Base-by-base conservation (phyloP, 208 protist genomes). In the Trypanosoma mega region DNA sequence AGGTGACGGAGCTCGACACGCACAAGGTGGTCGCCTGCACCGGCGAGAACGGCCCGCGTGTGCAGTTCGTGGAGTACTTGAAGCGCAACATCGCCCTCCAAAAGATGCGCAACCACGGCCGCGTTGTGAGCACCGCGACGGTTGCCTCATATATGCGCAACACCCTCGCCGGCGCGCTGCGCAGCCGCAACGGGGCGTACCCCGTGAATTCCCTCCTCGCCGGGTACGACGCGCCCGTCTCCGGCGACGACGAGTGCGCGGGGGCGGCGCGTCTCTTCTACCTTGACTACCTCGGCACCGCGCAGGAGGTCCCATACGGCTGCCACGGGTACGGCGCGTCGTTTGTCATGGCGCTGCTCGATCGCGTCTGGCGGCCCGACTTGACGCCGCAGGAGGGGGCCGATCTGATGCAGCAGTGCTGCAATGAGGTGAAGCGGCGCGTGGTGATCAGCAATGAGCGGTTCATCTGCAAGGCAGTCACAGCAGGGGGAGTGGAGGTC, bases 381-480 rank as follows among this genome's bases (percentile, higher is more conserved):
- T 74, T 98, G 59, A 93, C 76, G 3, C 56, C 89, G 37, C 76
- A 97, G 63, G 93, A 98, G 72, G 92, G 85, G 21, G 71, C 93
- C 2, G 82, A 92, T 53, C 66, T 98, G 36, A 90, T 98, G 78
- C 90, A 95, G 59, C 90, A 87, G 76, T 98, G 94, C 90, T 93
- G 97, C 27, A 74, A 87, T 30, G 92, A 97, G 68, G 87, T 98
- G 50, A 83, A 94, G 73, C 80, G 72, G 26, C 85, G 94, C 37
- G 74, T 98, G 2, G 68, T 97, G 33, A 77, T 98, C 49, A 94
- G 91, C 64, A 90, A 83, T 63, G 60, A 78, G 16, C 60, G 69
- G 31, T 98, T 98, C 61, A 93, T 97, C 67, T 82, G 89, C 37
- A 98, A 98, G 67, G 84, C 95, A 5, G 91, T 98, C 16, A 94